Base-by-base conservation (phyloP, 1,139 yeast species). In the Candida freyschussii region DNA sequence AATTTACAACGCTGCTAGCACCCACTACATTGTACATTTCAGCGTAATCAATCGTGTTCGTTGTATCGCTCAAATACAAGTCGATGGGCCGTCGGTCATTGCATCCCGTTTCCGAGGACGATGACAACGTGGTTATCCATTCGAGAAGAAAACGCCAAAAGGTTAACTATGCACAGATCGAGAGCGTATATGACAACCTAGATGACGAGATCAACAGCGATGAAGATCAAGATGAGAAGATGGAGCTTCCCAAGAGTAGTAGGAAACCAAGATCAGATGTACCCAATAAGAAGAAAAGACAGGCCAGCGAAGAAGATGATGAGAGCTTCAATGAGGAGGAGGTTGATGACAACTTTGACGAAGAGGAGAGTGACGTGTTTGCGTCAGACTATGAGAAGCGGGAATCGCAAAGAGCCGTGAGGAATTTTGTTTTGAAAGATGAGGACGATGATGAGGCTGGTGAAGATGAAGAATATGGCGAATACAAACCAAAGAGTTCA, bases 101-200 rank as follows among this genome's bases (percentile, higher is more conserved):
- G 16, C 34, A 34, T 18, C 18, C 27, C 5, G 27, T n/a, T n/a
- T n/a, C 27, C 28, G 39, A 31, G 6, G 38, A 35, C 9, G 39
- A 35, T 11, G 27, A 21, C 17, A 14, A 30, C 13, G 16, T 19
- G 12, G 12, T 30, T 15, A 12, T 27, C 15, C 20, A 28, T 21
- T 36, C 40, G 17, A 39, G 50, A 21, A 37, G 51, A 7, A 48
- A 40, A 32, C 36, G 35, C 21, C 39, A 32, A 17, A 43, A 30
- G 14, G 27, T 48, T n/a, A 36, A 44, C 27, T 49, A 49, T 26
- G 60, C 63, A 3, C 59, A 52, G 28, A 48, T 53, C 5, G 63
- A 57, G 25, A 44, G 55, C 19, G 50, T 44, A n/a, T 47, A 52
- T 13, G 60, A 53, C 31, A 55, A 47, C 32, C 39, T 55, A 12